Evolutionary conservation across 1,284 basidiomycete species (phyloP), one percentile per base, ranked within the genome.

Genomic region (Porogramme epimiltina): DNA sequence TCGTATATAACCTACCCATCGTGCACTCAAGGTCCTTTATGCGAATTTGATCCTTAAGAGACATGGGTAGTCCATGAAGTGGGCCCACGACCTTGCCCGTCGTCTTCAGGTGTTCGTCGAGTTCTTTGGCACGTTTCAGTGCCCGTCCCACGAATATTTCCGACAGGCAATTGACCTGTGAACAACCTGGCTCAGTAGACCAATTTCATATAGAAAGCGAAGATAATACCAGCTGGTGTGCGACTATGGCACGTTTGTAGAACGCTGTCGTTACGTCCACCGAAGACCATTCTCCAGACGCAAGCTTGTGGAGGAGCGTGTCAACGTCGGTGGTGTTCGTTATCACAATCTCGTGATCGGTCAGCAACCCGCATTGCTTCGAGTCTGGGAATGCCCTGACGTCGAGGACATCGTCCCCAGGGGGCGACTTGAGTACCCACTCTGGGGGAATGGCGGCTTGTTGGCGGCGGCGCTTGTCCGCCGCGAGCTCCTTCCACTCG

Each of bases 11-110:
- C 67, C 25, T 59, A 76, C 82, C 82, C 72, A 82, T 79, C 3
- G 77, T 81, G 0, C 81, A 76, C 52, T 85, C 82, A 3, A 81
- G 64, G 0, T 82, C 84, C 59, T 80, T 74, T 53, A 88, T 72
- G 54, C 70, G 72, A 28, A 87, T 72, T 61, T 87, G 84, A 62
- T 89, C 75, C 57, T 83, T 84, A 47, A 82, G 61, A 6, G 75
- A 78, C 44, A 83, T 69, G 0, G 80, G 80, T 6, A 83, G 64
- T 1, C 81, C 81, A 59, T 82, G 80, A 8, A 83, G 63, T 3
- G 80, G 78, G 6, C 81, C 81, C 2, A 76, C 65, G 3, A 71
- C 60, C 48, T 68, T 66, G 2, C 76, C 76, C 0, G 69, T 76
- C 19, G 59, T 56, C 41, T 69, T 68, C 11, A 78, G 62, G 47